These are phyloP conservation scores for Dictyostelium discoideum DNA, from an alignment of 78 protist species.

Conservation along the genomic window DNA sequence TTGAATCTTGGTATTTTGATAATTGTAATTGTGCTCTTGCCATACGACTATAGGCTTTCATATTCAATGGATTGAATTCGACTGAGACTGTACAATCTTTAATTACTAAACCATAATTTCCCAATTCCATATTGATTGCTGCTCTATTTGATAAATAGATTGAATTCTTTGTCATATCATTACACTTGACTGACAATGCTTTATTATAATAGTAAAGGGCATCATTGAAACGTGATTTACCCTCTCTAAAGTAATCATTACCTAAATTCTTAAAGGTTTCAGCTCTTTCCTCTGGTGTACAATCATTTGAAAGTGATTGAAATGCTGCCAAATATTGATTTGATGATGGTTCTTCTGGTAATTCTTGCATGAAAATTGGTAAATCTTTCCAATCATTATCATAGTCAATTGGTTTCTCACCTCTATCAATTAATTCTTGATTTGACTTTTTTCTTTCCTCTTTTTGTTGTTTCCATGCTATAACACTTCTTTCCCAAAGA, in stretches of 20 bases:
- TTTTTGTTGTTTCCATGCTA: constrained; percentile 53
- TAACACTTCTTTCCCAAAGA: constrained; percentile 55
- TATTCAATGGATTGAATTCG: constrained; percentile 49
- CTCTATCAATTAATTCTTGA: constrained; percentile 13
- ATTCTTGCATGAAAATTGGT: constrained; percentile 52
- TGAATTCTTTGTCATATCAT: constrained; percentile 47
- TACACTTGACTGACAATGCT: constrained; percentile 48
- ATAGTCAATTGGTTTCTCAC: neutral
- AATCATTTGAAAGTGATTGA: constrained; percentile 43
- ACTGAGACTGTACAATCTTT: constrained; percentile 62
- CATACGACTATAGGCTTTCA: constrained; percentile 60
- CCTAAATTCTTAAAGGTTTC: constrained; percentile 59
- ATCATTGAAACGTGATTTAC: constrained; percentile 35
- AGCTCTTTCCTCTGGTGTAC: constrained; percentile 41
- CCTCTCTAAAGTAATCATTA: constrained; percentile 35
- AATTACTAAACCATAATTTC: constrained; percentile 51
- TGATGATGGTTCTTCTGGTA: neutral
- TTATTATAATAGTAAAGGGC: constrained; percentile 41
- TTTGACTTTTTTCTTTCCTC: constrained; percentile 11
- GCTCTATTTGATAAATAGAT: constrained; percentile 74
- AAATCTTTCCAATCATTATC: constrained; percentile 65
- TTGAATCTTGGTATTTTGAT: constrained; percentile 11
- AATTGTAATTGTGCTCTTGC: constrained; percentile 25
- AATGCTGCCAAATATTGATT: constrained; percentile 30
- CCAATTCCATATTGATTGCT: constrained; percentile 56